Evolutionary conservation across 75 land plant species (phyloP), one percentile per base, ranked within the genome.

Genomic region (Azolla pinnata): DNA sequence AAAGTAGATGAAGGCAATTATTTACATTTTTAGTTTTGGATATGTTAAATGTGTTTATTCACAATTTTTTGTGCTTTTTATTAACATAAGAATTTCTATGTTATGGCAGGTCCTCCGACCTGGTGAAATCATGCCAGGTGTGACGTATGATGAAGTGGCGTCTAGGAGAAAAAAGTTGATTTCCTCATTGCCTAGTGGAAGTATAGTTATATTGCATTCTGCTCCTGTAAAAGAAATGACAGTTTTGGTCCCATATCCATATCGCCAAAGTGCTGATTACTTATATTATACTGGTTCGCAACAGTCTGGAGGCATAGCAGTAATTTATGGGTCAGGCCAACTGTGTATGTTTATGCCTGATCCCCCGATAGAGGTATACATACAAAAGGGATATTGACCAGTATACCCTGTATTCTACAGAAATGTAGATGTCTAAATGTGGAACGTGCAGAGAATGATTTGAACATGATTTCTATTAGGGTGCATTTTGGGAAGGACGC

Each of bases 281-380:
- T 70, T 74, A 0, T 91, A 91, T 60, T 66, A 75, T 21, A 91
- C 95, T 49, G 97, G 97, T 28, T 91, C 96, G 50, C 76, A 72
- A 40, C 96, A 91, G 64, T 84, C 97, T 38, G 96, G 83, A 66
- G 89, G 97, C 25, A 29, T 91, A 28, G 97, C 95, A 31, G 86
- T 91, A 32, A 63, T 91, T 40, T 58, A 79, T 56, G 64, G 78
- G 21, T 77, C 79, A 1, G 52, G 54, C 69, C 96, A 93, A 4
- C 71, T 91, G 30, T 91, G 96, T 67, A 88, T 91, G 95, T 91
- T 91, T 65, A 84, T 91, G 89, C 88, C 97, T 18, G 89, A 91
- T 63, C 59, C 77, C 29, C 66, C 65, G 52, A 62, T 76, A 30
- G 78, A 84, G 68, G 95, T 91, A 78, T n/a, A n/a, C n/a, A 29